Evolutionary conservation across 2,329 filamentous ascomycete genomes (phyloP).

Genomic region (Sclerotiophoma versabilis): DNA sequence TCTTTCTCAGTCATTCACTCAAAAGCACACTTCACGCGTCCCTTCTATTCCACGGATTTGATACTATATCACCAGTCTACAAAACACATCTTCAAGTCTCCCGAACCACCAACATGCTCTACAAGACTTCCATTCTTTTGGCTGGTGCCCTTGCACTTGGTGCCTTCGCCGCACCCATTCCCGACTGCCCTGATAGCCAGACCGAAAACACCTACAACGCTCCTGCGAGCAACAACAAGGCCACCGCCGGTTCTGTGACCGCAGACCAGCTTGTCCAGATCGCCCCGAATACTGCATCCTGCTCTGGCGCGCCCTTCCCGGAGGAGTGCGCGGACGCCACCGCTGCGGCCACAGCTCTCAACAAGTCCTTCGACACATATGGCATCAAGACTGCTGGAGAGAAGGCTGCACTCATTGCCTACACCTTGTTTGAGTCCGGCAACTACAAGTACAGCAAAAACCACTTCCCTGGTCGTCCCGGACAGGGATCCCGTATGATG

Average conservation of each 20-base stretch:
- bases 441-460: conserved; percentile 77
- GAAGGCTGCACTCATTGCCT: conserved; percentile 72
- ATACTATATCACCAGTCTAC: not conserved
- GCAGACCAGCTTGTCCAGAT: conserved; percentile 57
- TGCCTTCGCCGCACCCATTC: conserved; percentile 32
- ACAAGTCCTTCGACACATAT: conserved; percentile 65
- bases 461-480: conserved; percentile 65
- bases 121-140: conserved; percentile 31
- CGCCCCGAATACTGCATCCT: conserved; percentile 64
- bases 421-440: conserved; percentile 75
- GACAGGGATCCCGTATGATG: conserved; percentile 77
- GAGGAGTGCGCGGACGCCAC: conserved; percentile 67
- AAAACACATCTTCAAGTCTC: not conserved
- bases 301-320: conserved; percentile 55
- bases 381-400: conserved; percentile 61
- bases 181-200: conserved; percentile 7
- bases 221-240: conserved; percentile 10
- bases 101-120: conserved; percentile 32
- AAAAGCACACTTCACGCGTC: conserved; percentile 2
- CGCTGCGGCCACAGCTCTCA: conserved; percentile 66
- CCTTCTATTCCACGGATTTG: not conserved
- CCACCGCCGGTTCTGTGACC: conserved; percentile 24
- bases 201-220: not conserved
- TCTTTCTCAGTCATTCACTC: conserved; percentile 15
- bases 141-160: conserved; percentile 49